Percentiles rank a stretch among this genome's conserved stretches.
phyloP scores from a whole-genome alignment of 257 asterid species.

The Mentha longifolia region DNA sequence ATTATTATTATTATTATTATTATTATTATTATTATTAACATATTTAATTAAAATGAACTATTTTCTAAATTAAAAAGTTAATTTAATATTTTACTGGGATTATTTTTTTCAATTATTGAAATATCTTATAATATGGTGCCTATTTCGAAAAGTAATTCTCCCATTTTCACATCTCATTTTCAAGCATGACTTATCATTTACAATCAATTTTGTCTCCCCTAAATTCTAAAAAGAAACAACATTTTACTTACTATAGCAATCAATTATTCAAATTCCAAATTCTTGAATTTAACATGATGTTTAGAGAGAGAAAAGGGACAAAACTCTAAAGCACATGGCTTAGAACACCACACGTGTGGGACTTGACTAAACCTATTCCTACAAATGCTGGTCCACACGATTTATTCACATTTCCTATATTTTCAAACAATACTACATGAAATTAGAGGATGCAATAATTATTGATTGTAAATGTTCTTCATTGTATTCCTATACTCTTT shows the following conservation, averaged over 20 bases:
- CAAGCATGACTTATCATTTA: background rate
- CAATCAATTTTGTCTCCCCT: background rate
- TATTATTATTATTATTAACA: too few species aligned
- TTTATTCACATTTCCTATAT: background rate
- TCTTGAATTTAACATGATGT: background rate
- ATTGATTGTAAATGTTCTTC: too few species aligned
- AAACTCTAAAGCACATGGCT: slow-evolving; percentile 40
- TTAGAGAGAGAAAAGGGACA: slow-evolving; percentile 21
- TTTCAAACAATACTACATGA: background rate
- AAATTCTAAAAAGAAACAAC: background rate
- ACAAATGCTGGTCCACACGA: slow-evolving; percentile 1
- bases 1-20: too few species aligned
- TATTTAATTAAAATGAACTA: too few species aligned
- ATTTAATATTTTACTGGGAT: too few species aligned
- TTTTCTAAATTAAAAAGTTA: too few species aligned
- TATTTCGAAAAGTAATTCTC: background rate
- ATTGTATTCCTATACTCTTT: too few species aligned
- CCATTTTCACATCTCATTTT: background rate
- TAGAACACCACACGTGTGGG: slow-evolving; percentile 43
- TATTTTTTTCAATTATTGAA: too few species aligned
- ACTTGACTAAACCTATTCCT: background rate
- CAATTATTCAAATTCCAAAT: background rate
- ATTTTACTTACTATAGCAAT: background rate
- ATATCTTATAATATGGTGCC: too few species aligned
- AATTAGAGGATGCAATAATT: background rate